Evolutionary conservation across 2,329 filamentous ascomycete species (phyloP).

Genomic region (Fusarium sp.): DNA sequence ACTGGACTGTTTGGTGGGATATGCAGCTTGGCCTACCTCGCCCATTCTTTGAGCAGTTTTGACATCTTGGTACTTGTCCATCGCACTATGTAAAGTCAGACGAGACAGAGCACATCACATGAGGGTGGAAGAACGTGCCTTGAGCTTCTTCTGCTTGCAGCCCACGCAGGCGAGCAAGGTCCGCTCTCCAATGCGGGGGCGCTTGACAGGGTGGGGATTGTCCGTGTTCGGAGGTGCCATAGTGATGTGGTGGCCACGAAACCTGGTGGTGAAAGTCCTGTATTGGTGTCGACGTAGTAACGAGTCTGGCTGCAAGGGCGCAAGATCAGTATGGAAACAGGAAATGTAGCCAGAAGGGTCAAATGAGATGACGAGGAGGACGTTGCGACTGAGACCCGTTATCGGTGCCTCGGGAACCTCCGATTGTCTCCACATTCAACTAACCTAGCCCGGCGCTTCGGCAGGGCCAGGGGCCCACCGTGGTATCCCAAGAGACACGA

Average conservation of each 20-base stretch:
- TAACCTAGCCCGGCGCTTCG: not conserved
- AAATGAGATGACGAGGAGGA: not conserved
- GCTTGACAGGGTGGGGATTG: constrained; percentile 17
- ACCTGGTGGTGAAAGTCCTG: not conserved
- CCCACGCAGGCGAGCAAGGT: constrained; percentile 29
- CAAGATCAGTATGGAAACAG: not conserved
- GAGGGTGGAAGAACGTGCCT: not conserved
- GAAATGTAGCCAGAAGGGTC: not conserved
- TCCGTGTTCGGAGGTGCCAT: not conserved
- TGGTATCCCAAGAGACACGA: too few species aligned
- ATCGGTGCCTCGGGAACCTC: not conserved
- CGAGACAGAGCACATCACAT: not conserved
- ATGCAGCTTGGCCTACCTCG: not conserved
- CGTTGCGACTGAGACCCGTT: not conserved
- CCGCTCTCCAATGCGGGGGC: constrained; percentile 24
- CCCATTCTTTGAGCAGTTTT: constrained; percentile 21
- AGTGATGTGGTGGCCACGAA: not conserved
- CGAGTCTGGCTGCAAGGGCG: not conserved
- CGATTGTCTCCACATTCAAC: not conserved
- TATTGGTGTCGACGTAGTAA: not conserved
- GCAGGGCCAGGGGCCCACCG: not conserved
- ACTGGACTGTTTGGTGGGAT: not conserved
- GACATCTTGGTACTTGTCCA: constrained; percentile 20
- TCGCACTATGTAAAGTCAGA: constrained; percentile 22
- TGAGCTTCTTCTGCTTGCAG: constrained; percentile 35